These are phyloP conservation scores for Chalciporus pseudorubinellus DNA, from an alignment of 768 basidiomycete genomes.

Conservation along the genomic window DNA sequence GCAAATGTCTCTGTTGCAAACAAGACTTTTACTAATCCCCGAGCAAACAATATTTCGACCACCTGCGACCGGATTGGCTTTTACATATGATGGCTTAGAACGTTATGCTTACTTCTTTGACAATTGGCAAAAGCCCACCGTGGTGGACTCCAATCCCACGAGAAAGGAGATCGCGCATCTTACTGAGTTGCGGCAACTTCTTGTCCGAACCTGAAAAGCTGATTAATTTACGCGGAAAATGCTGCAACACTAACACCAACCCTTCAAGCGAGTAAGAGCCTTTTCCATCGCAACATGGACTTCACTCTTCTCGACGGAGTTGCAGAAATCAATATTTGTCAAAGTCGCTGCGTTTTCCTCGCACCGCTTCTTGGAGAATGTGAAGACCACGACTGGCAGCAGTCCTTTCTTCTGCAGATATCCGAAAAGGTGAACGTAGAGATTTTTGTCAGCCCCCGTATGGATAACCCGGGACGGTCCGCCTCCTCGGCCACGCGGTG, in stretches of 20 bases:
- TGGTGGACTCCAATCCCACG: constrained; percentile 98
- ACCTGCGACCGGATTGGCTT: constrained; percentile 48
- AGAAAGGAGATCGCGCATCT: constrained; percentile 85
- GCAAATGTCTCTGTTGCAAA: constrained; percentile 99
- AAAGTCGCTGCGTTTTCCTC: constrained; percentile 94
- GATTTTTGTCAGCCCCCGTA: constrained; percentile 76
- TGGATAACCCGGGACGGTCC: constrained; percentile 57
- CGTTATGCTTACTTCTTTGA: constrained; percentile 77
- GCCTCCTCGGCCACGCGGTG: constrained; percentile 41
- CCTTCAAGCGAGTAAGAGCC: constrained; percentile 87
- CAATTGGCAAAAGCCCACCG: constrained; percentile 91
- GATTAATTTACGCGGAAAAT: constrained; percentile 1
- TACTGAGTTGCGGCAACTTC: constrained; percentile 86
- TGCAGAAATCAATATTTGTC: constrained; percentile 84
- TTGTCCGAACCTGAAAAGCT: constrained; percentile 73
- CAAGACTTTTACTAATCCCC: constrained; percentile 92
- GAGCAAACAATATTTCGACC: constrained; percentile 93
- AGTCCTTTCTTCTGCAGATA: constrained; percentile 82
- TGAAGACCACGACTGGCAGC: constrained; percentile 94
- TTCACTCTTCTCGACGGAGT: constrained; percentile 92
- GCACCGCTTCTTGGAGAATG: constrained; percentile 94
- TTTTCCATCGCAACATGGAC: constrained; percentile 93
- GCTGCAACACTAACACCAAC: constrained; percentile 37
- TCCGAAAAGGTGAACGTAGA: constrained; percentile 90
- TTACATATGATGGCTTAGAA: not conserved